Evolutionary conservation across 805 yeast genomes (phyloP).

Genomic region (Sugiyamaella lignohabitans): DNA sequence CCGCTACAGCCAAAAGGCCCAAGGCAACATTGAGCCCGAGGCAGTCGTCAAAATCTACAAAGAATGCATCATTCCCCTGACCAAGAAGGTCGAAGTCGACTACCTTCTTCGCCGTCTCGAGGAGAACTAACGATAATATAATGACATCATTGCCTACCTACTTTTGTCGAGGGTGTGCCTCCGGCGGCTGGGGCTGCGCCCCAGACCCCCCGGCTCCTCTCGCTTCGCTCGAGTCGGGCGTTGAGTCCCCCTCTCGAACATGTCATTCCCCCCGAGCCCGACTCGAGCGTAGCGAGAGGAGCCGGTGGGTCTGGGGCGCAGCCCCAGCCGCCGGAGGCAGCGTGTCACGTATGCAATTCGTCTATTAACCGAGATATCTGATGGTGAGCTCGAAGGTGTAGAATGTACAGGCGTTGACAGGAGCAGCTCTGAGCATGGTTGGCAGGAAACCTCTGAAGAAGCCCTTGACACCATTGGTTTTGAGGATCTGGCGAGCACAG

Average conservation of each 20-base stretch:
- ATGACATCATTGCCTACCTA: too few relatives aligned
- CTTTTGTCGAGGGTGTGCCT: too few relatives aligned
- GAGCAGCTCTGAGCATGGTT: slow-evolving; percentile 92
- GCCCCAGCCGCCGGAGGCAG: neutral
- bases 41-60: slow-evolving; percentile 76
- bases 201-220: neutral
- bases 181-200: neutral
- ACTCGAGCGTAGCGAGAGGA: neutral
- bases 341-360: neutral
- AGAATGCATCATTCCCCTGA: slow-evolving; percentile 85
- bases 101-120: slow-evolving; percentile 79
- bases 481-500: slow-evolving; percentile 50
- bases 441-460: slow-evolving; percentile 90
- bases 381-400: slow-evolving; percentile 87
- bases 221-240: neutral
- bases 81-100: slow-evolving; percentile 92
- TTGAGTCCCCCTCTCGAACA: too few relatives aligned
- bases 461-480: slow-evolving; percentile 61
- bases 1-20: slow-evolving; percentile 55
- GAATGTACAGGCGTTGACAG: slow-evolving; percentile 96
- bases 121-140: slow-evolving; percentile 34
- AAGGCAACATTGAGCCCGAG: slow-evolving; percentile 75
- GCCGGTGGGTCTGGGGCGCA: neutral
- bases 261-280: too few relatives aligned
- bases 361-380: slow-evolving; percentile 26